Base-by-base conservation (phyloP, 164 flowering plant genomes). In the Sextonia rubra region DNA sequence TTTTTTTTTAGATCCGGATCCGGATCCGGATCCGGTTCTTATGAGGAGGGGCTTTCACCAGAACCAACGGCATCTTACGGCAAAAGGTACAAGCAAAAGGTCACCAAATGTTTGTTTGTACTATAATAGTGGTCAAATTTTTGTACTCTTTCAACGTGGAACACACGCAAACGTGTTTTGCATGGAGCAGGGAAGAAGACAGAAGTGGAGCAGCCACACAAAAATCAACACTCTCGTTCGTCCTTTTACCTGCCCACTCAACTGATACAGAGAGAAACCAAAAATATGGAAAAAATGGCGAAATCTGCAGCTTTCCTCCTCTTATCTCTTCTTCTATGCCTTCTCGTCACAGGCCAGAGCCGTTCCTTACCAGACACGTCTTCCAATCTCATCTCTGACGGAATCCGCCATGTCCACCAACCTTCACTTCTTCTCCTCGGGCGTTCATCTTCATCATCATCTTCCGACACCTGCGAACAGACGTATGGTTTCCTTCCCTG, bases 401-500 rank as follows among this genome's bases (percentile, higher is more conserved):
- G 80, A 26, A 12, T 65, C 20, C 47, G 49, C 4, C 37, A 55
- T 55, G 49, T 64, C 37, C 12, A 25, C 15, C 47, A 14, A 17
- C 72, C 70, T 1, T 15, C 77, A 3, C 3, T 61, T 12, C 30
- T 72, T 9, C 68, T 5, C 64, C 76, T 15, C 24, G 23, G 20
- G 62, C 60, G 44, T 17, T 56, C 15, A 4, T 18, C 65, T 26
- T 9, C 44, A 5, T 52, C 48, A 8, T 22, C 6, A 11, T 37
- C 65, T 12, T 11, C 37, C 1, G 70, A 37, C 66, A 2, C 83
- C 2, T 87, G 93, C 47, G 89, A 88, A 64, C 77, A 84, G 85
- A 83, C 91, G 11, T 89, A 87, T 58, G 93, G 93, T 2, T 83
- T 89, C 79, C 17, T 89, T 72, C 93, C 91, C 5, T 89, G 93